These are phyloP conservation scores for Beauveria medogensis DNA, from an alignment of 2,329 filamentous ascomycete genomes.

Conservation along the genomic window DNA sequence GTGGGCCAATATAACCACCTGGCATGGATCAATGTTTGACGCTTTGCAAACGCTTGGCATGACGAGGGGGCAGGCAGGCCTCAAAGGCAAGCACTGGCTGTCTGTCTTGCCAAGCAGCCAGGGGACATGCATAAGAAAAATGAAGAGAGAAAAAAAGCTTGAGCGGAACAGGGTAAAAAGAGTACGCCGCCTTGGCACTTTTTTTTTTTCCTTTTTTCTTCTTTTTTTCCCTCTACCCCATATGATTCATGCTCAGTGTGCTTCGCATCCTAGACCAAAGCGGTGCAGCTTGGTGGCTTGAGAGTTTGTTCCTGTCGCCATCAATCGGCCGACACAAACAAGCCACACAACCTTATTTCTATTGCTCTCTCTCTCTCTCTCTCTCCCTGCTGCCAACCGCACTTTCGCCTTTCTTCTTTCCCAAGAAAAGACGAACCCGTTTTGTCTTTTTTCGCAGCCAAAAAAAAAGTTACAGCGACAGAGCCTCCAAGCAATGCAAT, in stretches of 20 bases:
- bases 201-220: too few relatives aligned
- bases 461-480: too few relatives aligned
- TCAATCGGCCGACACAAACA: too few relatives aligned
- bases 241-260: neutral
- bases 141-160: neutral
- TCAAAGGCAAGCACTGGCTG: too few relatives aligned
- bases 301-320: neutral
- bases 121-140: neutral
- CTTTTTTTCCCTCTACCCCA: neutral
- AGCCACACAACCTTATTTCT: too few relatives aligned
- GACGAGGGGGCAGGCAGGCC: neutral
- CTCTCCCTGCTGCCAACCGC: too few relatives aligned
- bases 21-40: neutral
- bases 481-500: too few relatives aligned
- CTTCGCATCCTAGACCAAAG: neutral
- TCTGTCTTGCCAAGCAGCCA: neutral
- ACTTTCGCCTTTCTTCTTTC: too few relatives aligned
- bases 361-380: too few relatives aligned
- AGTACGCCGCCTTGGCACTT: neutral
- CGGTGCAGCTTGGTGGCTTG: neutral
- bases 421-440: too few relatives aligned
- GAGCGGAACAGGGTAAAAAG: neutral
- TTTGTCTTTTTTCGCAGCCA: too few relatives aligned
- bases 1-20: slow-evolving; percentile 3
- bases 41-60: slow-evolving; percentile 1